phyloP scores from a whole-genome alignment of 352 stramenopile species.

The Pythium angustatum region DNA sequence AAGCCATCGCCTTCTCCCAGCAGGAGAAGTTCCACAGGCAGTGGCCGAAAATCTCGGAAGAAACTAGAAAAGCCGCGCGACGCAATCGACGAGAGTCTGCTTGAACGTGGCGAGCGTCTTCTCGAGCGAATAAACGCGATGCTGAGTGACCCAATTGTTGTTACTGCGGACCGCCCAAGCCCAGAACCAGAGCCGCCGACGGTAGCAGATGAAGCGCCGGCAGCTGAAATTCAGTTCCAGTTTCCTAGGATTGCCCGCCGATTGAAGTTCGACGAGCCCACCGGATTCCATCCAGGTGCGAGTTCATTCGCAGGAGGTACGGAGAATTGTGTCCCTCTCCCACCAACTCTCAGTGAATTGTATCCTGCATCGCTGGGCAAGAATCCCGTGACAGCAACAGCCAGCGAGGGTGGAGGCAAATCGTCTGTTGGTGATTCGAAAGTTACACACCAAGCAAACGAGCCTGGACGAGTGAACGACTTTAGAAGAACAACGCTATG shows the following conservation, averaged over 20 bases:
- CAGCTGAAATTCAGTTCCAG: constrained; percentile 16
- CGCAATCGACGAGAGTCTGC: constrained; percentile 23
- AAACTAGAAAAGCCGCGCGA: constrained; percentile 20
- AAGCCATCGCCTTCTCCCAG: constrained; percentile 25
- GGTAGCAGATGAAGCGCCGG: neutral
- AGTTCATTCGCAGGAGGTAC: neutral
- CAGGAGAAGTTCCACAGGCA: constrained; percentile 12
- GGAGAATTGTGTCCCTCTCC: constrained; percentile 39
- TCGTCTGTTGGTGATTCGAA: too few relatives aligned
- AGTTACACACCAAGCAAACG: neutral
- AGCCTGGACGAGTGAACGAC: neutral
- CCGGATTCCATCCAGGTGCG: neutral
- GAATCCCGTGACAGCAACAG: too few relatives aligned
- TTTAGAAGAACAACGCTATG: neutral
- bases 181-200: constrained; percentile 30
- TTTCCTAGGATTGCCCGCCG: constrained; percentile 45
- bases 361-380: too few relatives aligned
- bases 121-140: constrained; percentile 38
- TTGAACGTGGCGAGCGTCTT: constrained; percentile 37
- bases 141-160: constrained; percentile 30
- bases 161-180: constrained; percentile 25
- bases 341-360: constrained; percentile 10
- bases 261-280: constrained; percentile 45
- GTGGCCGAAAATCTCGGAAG: constrained; percentile 15
- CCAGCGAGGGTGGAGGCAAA: too few relatives aligned